Base-by-base conservation (phyloP, 441 rosid genomes). In the Populus hybrid region DNA sequence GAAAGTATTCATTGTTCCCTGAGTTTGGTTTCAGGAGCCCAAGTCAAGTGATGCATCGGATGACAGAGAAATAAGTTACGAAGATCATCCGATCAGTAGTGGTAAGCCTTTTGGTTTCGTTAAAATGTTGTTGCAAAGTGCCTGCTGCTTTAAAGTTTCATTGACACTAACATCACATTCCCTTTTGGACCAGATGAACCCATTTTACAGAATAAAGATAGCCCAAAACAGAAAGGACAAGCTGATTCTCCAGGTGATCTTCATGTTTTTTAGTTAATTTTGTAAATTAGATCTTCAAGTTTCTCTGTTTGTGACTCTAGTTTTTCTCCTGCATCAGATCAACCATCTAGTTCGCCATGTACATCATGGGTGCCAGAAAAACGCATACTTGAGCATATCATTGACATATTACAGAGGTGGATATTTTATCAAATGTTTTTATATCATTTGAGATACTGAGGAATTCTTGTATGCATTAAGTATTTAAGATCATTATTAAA, bases 371-470 rank as follows among this genome's bases (percentile, higher is more conserved):
- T 83, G 82, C 91, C 88, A 18, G 85, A 85, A 72, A 90, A 89
- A 78, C 80, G 75, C 23, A 40, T 76, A 9, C 87, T 90, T 8
- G 83, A 86, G 81, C 84, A 78, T 21, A 53, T 88, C 28, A 77
- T 90, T 7, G 88, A 90, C 69, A 65, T 85, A 38, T 79, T 90
- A 36, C 94, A 90, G 76, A 89, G 91, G 94, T 89, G 69, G 64
- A 68, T 28, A 65, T 74, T 74, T 56, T 74, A 7, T 28, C 45
- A n/a, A 64, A 84, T 53, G 33, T 1, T 33, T 56, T 56, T 6
- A 33, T 23, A 65, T 53, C 21, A 28, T n/a, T 50, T 26, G 16
- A 65, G n/a, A 40, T 74, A 33, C 23, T 35, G 35, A 28, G 18
- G 21, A n/a, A 67, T 56, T 74, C 7, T 56, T 14, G 33, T 65